Conservation (phyloP, 1,284 basidiomycete genomes). For the Mycosarcoma maydis region DNA sequence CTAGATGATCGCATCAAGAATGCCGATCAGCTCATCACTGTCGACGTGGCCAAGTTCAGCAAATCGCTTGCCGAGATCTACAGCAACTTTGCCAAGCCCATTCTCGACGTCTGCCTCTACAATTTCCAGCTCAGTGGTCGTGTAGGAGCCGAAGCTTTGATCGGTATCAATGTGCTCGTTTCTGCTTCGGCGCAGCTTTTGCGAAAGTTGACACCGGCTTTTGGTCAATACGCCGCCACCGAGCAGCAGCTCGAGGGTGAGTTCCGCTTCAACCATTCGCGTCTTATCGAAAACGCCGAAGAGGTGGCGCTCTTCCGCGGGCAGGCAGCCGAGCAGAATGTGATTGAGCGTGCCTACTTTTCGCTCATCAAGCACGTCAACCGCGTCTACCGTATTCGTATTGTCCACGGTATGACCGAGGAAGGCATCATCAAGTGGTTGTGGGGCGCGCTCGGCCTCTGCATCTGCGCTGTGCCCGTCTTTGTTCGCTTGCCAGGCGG, state of each 20-base stretch:
- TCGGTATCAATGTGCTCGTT: constrained; percentile 84
- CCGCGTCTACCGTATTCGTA: constrained; percentile 79
- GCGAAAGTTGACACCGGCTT: constrained; percentile 78
- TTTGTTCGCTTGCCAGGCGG: constrained; percentile 85
- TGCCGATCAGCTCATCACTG: constrained; percentile 95
- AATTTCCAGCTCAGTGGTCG: constrained; percentile 94
- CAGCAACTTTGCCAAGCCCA: constrained; percentile 75
- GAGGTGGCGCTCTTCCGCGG: constrained; percentile 93
- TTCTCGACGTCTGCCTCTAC: constrained; percentile 90
- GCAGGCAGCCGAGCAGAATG: constrained; percentile 88
- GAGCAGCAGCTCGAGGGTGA: constrained; percentile 77
- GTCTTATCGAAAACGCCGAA: constrained; percentile 91
- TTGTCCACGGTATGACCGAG: constrained; percentile 82
- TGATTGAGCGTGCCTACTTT: constrained; percentile 90
- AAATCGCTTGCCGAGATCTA: constrained; percentile 92
- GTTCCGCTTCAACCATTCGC: constrained; percentile 89
- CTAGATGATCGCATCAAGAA: constrained; percentile 88
- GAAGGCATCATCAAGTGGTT: constrained; percentile 96
- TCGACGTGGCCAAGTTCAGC: constrained; percentile 94
- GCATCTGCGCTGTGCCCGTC: constrained; percentile 91
- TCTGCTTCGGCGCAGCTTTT: constrained; percentile 70
- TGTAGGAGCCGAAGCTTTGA: constrained; percentile 91
- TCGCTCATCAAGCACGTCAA: constrained; percentile 88
- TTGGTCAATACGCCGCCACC: constrained; percentile 88
- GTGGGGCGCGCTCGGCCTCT: constrained; percentile 92